Percentiles rank a stretch among this genome's conserved stretches.
These are phyloP conservation scores for Metarhizium sp. DNA, from an alignment of 2,329 filamentous ascomycete genomes.

Conservation along the genomic window DNA sequence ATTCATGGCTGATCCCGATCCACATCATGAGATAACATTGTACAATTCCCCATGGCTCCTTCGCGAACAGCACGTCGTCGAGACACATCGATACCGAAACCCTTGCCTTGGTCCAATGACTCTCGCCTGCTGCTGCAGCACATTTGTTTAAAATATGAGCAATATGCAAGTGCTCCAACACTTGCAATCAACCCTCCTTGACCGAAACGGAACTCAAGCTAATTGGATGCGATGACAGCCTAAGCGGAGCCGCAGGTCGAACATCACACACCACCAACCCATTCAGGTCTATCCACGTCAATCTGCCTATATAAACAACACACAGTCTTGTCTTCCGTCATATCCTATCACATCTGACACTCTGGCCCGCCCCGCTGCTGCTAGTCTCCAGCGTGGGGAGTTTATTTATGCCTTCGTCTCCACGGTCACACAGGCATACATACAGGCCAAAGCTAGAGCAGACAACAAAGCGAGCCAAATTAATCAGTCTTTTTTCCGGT, in stretches of 20 bases:
- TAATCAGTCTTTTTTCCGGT: not conserved
- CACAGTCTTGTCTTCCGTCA: not conserved
- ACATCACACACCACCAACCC: not conserved
- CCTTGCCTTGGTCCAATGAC: not conserved
- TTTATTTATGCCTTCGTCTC: not conserved
- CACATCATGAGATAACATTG: not conserved
- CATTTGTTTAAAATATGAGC: not conserved
- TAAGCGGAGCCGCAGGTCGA: not conserved
- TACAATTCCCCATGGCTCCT: not conserved
- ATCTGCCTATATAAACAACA: not conserved
- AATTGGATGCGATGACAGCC: not conserved
- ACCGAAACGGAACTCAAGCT: not conserved
- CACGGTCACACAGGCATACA: not conserved
- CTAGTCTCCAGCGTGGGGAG: not conserved
- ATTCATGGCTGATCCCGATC: not conserved
- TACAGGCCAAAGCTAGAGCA: not conserved
- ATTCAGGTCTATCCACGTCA: not conserved
- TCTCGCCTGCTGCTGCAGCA: not conserved
- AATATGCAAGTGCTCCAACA: not conserved
- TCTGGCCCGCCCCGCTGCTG: not conserved
- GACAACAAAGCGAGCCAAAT: not conserved
- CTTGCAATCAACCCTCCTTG: not conserved
- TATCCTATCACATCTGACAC: not conserved
- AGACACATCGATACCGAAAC: not conserved
- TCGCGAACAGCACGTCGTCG: not conserved